phyloP scores from a whole-genome alignment of 352 stramenopile genomes.

The Blastocystis sp. region DNA sequence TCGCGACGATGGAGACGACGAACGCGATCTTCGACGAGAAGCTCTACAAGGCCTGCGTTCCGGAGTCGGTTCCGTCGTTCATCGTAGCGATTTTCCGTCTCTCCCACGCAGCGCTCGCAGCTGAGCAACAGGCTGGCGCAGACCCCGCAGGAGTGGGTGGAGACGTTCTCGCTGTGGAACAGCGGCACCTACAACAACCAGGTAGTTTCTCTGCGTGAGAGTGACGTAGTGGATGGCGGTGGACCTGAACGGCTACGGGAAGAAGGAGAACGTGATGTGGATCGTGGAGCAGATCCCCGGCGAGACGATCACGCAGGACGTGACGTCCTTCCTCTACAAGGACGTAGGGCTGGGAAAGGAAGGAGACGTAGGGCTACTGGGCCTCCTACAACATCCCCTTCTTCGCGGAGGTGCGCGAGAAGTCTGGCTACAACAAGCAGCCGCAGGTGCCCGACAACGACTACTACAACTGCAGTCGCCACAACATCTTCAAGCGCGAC shows the following conservation, averaged over 20 bases:
- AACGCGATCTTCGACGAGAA: constrained; percentile 66
- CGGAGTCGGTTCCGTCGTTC: constrained; percentile 66
- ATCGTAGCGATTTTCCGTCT: constrained; percentile 61
- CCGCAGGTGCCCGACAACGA: constrained; percentile 44
- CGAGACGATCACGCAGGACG: constrained; percentile 64
- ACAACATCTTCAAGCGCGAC: constrained; percentile 56
- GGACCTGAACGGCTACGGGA: constrained; percentile 65
- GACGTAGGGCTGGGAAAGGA: background rate
- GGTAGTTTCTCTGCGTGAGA: background rate
- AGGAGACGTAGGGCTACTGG: constrained; percentile 65
- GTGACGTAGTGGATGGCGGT: constrained; percentile 66
- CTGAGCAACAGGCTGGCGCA: constrained; percentile 17
- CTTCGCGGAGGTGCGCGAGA: constrained; percentile 65
- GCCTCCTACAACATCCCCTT: constrained; percentile 73
- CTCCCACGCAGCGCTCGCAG: background rate
- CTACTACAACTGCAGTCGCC: constrained; percentile 51
- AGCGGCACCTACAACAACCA: constrained; percentile 73
- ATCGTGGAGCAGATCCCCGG: constrained; percentile 70
- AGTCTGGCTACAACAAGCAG: constrained; percentile 63
- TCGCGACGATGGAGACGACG: constrained; percentile 66
- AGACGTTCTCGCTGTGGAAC: constrained; percentile 63
- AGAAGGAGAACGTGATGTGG: constrained; percentile 63
- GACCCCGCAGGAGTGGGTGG: constrained; percentile 8
- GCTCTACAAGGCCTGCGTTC: constrained; percentile 64
- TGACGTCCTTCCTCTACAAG: constrained; percentile 64